These are phyloP conservation scores for Amborella trichopoda DNA, from an alignment of 164 flowering plant species.

Conservation along the genomic window DNA sequence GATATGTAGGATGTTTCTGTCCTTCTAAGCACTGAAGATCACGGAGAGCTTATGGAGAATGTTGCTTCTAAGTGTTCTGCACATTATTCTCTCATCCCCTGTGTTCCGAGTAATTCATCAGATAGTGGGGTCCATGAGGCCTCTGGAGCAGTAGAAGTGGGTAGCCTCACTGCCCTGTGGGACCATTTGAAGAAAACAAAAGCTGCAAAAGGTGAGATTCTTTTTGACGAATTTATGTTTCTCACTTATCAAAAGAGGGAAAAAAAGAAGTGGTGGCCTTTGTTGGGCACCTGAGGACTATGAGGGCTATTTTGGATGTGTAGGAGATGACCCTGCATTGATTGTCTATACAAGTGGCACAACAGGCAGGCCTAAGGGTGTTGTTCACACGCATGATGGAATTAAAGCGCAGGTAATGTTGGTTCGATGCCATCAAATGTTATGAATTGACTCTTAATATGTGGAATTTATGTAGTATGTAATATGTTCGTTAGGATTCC, in stretches of 20 bases:
- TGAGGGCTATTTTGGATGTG: too few relatives aligned
- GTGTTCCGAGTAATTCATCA: conserved; percentile 28
- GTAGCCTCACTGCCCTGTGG: conserved; percentile 11
- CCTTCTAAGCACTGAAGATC: conserved; percentile 79
- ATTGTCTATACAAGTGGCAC: conserved; percentile 97
- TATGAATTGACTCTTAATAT: too few relatives aligned
- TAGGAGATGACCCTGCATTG: conserved; percentile 73
- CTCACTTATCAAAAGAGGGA: too few relatives aligned
- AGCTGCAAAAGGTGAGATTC: conserved; percentile 25
- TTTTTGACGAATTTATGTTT: conserved; percentile 1
- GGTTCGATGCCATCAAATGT: too few relatives aligned
- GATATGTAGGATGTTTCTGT: conserved; percentile 57
- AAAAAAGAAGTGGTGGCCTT: too few relatives aligned
- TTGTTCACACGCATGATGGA: conserved; percentile 84
- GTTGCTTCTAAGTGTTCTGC: conserved; percentile 67
- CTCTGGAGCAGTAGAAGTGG: conserved; percentile 14
- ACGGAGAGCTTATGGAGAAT: conserved; percentile 55
- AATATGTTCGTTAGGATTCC: too few relatives aligned
- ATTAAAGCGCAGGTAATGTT: conserved; percentile 66
- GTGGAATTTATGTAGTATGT: too few relatives aligned
- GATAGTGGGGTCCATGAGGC: conserved; percentile 10
- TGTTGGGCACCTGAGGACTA: too few relatives aligned
- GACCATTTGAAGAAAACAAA: conserved; percentile 17
- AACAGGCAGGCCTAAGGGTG: conserved; percentile 99
- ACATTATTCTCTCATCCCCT: conserved; percentile 53